Evolutionary conservation across 2,329 filamentous ascomycete species (phyloP), one percentile per base, ranked within the genome.

Genomic region (Alternaria sp.): DNA sequence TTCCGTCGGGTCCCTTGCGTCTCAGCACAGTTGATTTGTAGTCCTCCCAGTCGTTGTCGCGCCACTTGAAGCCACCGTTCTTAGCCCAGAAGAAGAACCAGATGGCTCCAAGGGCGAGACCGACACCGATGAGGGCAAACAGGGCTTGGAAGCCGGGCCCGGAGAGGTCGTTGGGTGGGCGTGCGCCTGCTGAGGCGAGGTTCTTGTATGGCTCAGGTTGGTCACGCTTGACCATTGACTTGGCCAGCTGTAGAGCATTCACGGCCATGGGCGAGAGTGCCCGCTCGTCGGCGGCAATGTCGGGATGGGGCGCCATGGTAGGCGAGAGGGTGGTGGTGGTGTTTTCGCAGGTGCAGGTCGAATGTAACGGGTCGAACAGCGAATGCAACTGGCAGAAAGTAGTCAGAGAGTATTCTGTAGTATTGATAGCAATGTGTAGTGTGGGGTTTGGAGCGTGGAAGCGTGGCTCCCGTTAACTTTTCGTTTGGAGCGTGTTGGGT

Each of bases 21-120:
- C 96, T 88, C 49, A 99, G 82, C 2, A 99, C 96, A 0, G 95
- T 97, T 1, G 91, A 91, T 80, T 98, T 98, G 88, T 99, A 99
- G 76, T 99, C 96, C 6, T 98, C 95, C 95, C 96, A 99, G 81
- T 99, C 96, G 36, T 88, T 85, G 67, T 96, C 56, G 84, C 87
- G 87, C 85, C 93, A 98, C 67, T 91, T 84, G 83, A 98, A 97
- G 13, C 96, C 96, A 65, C 96, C 96, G 73, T 98, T 97, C 82
- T 92, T 95, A 61, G 95, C 95, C 91, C 93, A 96, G 72, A 81
- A 97, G 87, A 99, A 98, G 86, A 99, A 97, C 94, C 96, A 99
- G 76, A 98, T 93, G 23, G 86, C 88, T 0, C 85, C 87, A 4
- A 92, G 62, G 23, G 96, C 91, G 76, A 98, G 91, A 30, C 83